Conservation (phyloP, 805 yeast species). For the Naumovozyma castellii region DNA sequence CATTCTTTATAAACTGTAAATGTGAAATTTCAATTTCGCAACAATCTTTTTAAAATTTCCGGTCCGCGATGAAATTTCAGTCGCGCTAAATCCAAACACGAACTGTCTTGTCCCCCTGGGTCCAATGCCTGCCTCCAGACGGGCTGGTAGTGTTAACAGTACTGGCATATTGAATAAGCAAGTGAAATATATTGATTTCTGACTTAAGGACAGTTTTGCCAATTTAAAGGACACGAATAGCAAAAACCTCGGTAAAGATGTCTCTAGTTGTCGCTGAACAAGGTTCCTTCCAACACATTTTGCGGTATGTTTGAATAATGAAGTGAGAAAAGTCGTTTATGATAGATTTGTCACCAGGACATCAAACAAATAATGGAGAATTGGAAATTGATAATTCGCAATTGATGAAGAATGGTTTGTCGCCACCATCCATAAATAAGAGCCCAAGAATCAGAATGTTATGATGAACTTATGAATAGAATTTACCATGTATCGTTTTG, state of each 20-base stretch:
- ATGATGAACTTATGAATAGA: too few relatives aligned
- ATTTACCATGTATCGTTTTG: too few relatives aligned
- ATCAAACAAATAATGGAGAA: too few relatives aligned
- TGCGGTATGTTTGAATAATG: constrained; percentile 65
- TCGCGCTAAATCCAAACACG: too few relatives aligned
- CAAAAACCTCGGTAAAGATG: constrained; percentile 42
- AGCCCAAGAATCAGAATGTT: too few relatives aligned
- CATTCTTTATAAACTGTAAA: neutral
- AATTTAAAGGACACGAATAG: constrained; percentile 1
- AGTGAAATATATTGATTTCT: neutral
- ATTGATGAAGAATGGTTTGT: too few relatives aligned
- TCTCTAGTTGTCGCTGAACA: constrained; percentile 96
- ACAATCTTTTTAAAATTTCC: neutral
- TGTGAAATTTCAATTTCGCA: too few relatives aligned
- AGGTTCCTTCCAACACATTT: constrained; percentile 99
- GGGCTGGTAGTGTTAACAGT: neutral
- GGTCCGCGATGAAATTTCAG: neutral
- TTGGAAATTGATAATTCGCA: too few relatives aligned
- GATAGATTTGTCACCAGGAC: too few relatives aligned
- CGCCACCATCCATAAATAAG: too few relatives aligned
- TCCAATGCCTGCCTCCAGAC: too few relatives aligned
- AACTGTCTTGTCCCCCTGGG: too few relatives aligned
- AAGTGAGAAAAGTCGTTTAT: neutral
- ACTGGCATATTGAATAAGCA: neutral
- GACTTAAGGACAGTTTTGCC: neutral